Base-by-base conservation (phyloP, 1,139 yeast species). In the Suhomyces wounanorum region DNA sequence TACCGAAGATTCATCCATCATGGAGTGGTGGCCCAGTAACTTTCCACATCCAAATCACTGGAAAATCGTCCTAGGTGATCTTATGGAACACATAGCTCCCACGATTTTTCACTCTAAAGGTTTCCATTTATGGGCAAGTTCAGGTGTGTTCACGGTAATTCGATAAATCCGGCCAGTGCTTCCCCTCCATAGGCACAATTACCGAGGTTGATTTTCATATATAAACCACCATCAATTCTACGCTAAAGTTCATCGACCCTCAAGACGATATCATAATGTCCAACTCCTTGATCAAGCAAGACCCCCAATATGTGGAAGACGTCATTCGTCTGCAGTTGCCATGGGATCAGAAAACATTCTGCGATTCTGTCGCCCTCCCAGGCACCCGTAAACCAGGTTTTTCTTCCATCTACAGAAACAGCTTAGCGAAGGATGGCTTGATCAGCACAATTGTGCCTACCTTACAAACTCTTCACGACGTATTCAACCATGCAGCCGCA, bases 361-460 rank as follows among this genome's bases (percentile, higher is more conserved):
- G 53, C 18, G 44, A 48, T 17, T 64, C 72, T 3, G 61, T 70
- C 3, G 70, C 83, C 0, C 52, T 85, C 0, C 81, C 85, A 2
- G 74, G 78, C 26, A 55, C 85, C 41, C 67, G 66, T 51, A 63
- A 62, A 55, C 69, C 72, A 1, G 88, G 88, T 1, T 79, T 62
- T 62, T 82, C 89, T 11, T 67, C 79, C 2, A 60, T 83, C 40
- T 86, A 80, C 64, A 70, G 90, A 60, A 83, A 80, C 61, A 65
- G 62, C 1, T 59, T 56, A 41, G 61, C 74, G 4, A 68, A 68
- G 2, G 73, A 78, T 18, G 57, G 62, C 18, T 68, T 85, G 50
- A 59, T 79, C 33, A 65, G 74, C 11, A 52, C 49, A 6, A 74
- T 80, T 21, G 85, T 84, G 56, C 83, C 86, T 3, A 61, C 71